Conservation (phyloP, 2,329 filamentous ascomycete genomes). For the Capronia epimyces region DNA sequence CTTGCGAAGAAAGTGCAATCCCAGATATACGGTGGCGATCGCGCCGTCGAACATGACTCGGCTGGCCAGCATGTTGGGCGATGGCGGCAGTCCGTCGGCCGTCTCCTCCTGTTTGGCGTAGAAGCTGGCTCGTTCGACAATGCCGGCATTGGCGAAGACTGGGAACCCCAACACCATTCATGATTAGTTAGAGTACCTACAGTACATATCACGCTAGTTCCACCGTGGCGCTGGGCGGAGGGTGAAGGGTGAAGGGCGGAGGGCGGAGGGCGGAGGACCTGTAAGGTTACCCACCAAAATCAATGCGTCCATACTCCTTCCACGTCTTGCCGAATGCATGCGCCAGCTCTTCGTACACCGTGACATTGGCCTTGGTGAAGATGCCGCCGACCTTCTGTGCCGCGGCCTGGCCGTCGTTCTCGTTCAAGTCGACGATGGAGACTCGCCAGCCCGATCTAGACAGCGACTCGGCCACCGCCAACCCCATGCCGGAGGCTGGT, state of each 20-base stretch:
- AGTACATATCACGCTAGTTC: no score
- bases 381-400: neutral
- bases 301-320: neutral
- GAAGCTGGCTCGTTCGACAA: neutral
- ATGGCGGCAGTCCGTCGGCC: neutral
- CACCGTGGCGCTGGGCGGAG: no score
- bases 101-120: neutral
- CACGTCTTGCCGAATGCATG: neutral
- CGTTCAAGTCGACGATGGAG: neutral
- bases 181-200: no score
- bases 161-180: neutral
- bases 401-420: neutral
- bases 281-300: neutral
- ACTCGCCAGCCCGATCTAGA: neutral
- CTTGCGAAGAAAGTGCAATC: neutral
- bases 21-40: neutral
- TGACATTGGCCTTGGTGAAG: neutral
- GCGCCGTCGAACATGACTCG: neutral
- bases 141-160: neutral
- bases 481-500: neutral
- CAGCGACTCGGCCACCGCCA: neutral
- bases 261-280: no score
- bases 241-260: no score
- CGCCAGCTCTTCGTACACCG: neutral
- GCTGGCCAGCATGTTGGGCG: neutral